Evolutionary conservation across 2,329 filamentous ascomycete genomes (phyloP), one percentile per base, ranked within the genome.

Genomic region (Pseudogymnoascus sp.): DNA sequence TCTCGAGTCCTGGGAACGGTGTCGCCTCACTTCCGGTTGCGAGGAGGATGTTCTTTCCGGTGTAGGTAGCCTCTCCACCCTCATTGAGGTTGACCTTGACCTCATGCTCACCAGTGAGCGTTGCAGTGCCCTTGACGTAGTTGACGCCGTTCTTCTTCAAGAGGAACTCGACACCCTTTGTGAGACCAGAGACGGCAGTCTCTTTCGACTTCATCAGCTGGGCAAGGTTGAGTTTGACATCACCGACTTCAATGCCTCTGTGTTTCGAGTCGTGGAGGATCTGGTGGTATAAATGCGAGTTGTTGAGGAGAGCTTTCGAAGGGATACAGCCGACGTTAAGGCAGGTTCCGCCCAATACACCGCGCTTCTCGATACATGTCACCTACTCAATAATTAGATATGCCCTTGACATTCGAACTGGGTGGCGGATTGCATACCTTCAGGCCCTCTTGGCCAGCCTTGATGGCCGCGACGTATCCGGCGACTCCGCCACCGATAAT

Each of bases 151-250:
- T 99, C 84, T 99, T 97, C 87, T 97, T 97, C 79, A 99, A 88
- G 65, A 99, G 81, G 75, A 93, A 99, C 77, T 99, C 94, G 67
- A 99, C 89, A 75, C 94, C 94, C 82, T 97, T 97, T 67, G 94
- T 99, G 67, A 99, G 79, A 58, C 91, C 86, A 39, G 79, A 77
- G 65, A 99, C 94, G 59, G 94, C 95, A 35, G 86, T 88, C 59
- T 99, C 93, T 81, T 99, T 99, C 63, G 94, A 92, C 81, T 97
- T 96, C 92, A 99, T 97, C 85, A 99, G 91, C 76, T 94, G 87
- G 71, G 81, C 77, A 50, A 99, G 83, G 82, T 99, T 97, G 73
- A 99, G 87, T 78, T 96, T 95, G 72, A 99, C 93, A 78, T 96
- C 91, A 73, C 89, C 88, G 69, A 99, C 94, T 73, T 97, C 93